Conservation (phyloP, 1,284 basidiomycete species). For the Tranzscheliella williamsii region DNA sequence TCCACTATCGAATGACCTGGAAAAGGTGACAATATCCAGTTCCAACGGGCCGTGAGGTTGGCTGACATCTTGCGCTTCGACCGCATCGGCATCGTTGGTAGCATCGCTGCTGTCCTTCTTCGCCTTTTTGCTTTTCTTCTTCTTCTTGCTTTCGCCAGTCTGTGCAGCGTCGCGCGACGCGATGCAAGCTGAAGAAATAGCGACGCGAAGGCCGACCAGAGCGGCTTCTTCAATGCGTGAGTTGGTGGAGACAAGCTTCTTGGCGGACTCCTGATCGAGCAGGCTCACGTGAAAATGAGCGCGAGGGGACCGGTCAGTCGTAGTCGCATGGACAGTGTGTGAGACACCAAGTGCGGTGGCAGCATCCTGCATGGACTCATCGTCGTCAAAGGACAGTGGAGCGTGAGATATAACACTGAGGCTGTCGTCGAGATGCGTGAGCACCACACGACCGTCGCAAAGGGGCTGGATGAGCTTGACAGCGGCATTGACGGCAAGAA, state of each 20-base stretch:
- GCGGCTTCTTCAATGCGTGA: constrained; percentile 21
- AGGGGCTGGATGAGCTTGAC: constrained; percentile 30
- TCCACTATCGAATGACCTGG: constrained; percentile 24
- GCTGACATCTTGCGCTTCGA: not conserved
- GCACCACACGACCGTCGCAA: constrained; percentile 19
- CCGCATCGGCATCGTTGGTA: constrained; percentile 1
- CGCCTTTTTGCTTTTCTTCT: constrained; percentile 17
- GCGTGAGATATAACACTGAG: constrained; percentile 15
- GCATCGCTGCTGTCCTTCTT: not conserved
- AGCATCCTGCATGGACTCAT: constrained; percentile 7
- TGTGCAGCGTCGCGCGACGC: not conserved
- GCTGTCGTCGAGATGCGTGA: constrained; percentile 26
- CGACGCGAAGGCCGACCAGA: constrained; percentile 18
- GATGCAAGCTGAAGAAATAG: constrained; percentile 11
- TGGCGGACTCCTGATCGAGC: constrained; percentile 19
- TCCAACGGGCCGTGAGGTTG: not conserved
- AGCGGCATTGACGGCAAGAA: constrained; percentile 9
- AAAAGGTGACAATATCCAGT: constrained; percentile 19
- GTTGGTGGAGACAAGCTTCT: constrained; percentile 11
- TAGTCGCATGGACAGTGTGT: constrained; percentile 7
- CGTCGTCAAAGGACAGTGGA: constrained; percentile 11
- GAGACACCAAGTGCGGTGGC: constrained; percentile 10
- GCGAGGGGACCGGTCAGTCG: constrained; percentile 3
- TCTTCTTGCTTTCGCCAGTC: constrained; percentile 16
- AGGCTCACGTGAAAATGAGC: constrained; percentile 22